A percentile compares a stretch with the other conserved stretches of the same genome.
These are phyloP conservation scores for Sextonia rubra DNA, from an alignment of 164 flowering plant genomes.

Conservation along the genomic window DNA sequence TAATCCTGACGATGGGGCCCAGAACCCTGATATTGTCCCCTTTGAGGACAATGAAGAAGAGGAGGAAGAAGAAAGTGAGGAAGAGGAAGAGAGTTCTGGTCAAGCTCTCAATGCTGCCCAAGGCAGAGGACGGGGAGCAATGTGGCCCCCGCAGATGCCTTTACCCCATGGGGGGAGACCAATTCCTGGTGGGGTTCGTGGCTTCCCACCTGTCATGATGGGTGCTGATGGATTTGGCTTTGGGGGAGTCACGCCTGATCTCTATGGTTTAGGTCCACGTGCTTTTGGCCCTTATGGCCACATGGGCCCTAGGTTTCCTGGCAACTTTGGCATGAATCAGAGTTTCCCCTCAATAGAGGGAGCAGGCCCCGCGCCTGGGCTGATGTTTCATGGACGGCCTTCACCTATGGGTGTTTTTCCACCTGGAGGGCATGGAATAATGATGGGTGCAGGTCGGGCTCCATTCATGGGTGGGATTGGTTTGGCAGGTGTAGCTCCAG, in stretches of 20 bases:
- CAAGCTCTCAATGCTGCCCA: conserved; percentile 38
- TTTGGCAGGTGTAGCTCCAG: conserved; percentile 30
- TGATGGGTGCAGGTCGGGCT: conserved; percentile 82
- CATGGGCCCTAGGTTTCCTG: conserved; percentile 45
- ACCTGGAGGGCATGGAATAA: conserved; percentile 79
- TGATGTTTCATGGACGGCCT: conserved; percentile 86
- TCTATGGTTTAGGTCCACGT: conserved; percentile 67
- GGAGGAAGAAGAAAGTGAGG: conserved; percentile 91
- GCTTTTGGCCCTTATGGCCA: conserved; percentile 79
- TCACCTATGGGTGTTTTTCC: conserved; percentile 62
- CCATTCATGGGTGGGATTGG: conserved; percentile 88
- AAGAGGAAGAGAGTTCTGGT: conserved; percentile 54
- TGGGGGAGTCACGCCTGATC: conserved; percentile 62
- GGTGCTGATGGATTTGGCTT: conserved; percentile 80
- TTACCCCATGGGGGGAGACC: conserved; percentile 67
- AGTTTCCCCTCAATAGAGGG: conserved; percentile 27
- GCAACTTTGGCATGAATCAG: conserved; percentile 45
- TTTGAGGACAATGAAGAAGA: conserved; percentile 99
- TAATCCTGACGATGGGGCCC: conserved; percentile 57
- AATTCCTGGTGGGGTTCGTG: conserved; percentile 78
- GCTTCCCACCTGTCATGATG: conserved; percentile 88
- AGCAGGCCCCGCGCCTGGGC: conserved; percentile 45
- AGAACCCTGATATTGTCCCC: conserved; percentile 91
- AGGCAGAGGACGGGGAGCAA: conserved; percentile 83
- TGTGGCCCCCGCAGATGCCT: conserved; percentile 91